These are phyloP conservation scores for Fusarium burgessii DNA, from an alignment of 2,329 filamentous ascomycete species.

Conservation along the genomic window DNA sequence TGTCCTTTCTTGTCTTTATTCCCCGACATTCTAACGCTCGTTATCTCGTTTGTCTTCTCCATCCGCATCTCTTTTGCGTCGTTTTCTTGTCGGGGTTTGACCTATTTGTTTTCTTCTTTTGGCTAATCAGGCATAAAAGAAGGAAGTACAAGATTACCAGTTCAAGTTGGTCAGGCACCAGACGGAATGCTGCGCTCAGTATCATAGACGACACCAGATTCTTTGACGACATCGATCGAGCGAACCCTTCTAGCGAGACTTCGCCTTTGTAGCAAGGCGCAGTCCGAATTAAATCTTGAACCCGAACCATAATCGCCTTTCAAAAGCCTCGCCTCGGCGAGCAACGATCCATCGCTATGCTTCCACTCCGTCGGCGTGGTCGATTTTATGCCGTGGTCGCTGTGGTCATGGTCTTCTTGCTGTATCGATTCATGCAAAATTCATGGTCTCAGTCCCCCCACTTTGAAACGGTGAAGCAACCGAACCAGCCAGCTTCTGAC, in stretches of 20 bases:
- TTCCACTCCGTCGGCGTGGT: constrained; percentile 70
- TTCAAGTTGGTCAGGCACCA: constrained; percentile 8
- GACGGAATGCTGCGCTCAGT: constrained; percentile 28
- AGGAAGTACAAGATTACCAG: not conserved
- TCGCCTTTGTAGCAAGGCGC: not conserved
- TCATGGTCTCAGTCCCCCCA: constrained; percentile 51
- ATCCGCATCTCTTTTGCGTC: constrained; percentile 5
- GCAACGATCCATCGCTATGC: constrained; percentile 49
- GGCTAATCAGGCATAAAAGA: not conserved
- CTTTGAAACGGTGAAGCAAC: constrained; percentile 20
- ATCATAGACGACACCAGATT: constrained; percentile 22
- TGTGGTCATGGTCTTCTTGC: constrained; percentile 65
- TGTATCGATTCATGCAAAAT: constrained; percentile 62
- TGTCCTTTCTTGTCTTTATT: constrained; percentile 20
- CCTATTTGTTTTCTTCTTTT: not conserved
- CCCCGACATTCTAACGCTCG: not conserved
- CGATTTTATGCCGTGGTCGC: constrained; percentile 70
- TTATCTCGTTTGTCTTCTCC: not conserved
- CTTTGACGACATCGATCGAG: constrained; percentile 18
- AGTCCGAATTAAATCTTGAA: not conserved
- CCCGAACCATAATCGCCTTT: not conserved
- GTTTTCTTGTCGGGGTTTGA: not conserved
- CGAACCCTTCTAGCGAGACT: not conserved
- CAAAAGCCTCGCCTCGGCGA: constrained; percentile 46
- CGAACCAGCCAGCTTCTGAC: constrained; percentile 21